Conservation (phyloP, 176 grass and related monocot species). For the Oryza longistaminata region DNA sequence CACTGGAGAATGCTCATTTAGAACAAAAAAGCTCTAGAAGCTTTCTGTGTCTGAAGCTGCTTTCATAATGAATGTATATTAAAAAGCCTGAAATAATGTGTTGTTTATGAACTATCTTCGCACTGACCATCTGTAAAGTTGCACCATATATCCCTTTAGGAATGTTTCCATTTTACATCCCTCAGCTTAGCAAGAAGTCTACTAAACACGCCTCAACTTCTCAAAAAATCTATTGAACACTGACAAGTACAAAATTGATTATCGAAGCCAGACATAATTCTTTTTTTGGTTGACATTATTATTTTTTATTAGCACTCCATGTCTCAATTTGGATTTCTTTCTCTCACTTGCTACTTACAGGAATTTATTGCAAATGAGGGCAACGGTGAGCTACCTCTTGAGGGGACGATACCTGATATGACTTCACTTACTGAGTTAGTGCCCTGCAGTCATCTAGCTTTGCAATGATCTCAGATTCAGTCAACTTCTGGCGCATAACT, state of each 20-base stretch:
- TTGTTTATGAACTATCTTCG: not conserved
- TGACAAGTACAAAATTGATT: not conserved
- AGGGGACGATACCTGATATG: slow-evolving; percentile 98
- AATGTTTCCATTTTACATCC: not conserved
- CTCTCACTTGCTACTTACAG: slow-evolving; percentile 38
- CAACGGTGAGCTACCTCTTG: slow-evolving; percentile 84
- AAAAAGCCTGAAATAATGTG: not conserved
- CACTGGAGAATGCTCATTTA: not conserved
- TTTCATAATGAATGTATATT: slow-evolving; percentile 19
- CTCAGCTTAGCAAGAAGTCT: not conserved
- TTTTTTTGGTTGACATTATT: slow-evolving; percentile 5
- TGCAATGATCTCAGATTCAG: slow-evolving; percentile 7
- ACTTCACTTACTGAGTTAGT: slow-evolving; percentile 93
- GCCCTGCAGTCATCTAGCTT: slow-evolving; percentile 13
- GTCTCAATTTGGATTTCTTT: not conserved
- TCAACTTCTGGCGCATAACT: not conserved
- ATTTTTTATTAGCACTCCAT: not conserved
- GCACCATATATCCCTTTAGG: not conserved
- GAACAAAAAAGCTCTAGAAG: not conserved
- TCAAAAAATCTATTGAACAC: not conserved
- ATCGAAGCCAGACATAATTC: too few relatives aligned
- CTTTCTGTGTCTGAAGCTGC: not conserved
- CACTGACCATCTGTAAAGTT: not conserved
- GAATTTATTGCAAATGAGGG: slow-evolving; percentile 87
- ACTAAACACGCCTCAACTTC: not conserved